A percentile compares a stretch with the other conserved stretches of the same genome.
Evolutionary conservation across 164 flowering plant genomes (phyloP).

Genomic region (Magnolia kwangsiensis): DNA sequence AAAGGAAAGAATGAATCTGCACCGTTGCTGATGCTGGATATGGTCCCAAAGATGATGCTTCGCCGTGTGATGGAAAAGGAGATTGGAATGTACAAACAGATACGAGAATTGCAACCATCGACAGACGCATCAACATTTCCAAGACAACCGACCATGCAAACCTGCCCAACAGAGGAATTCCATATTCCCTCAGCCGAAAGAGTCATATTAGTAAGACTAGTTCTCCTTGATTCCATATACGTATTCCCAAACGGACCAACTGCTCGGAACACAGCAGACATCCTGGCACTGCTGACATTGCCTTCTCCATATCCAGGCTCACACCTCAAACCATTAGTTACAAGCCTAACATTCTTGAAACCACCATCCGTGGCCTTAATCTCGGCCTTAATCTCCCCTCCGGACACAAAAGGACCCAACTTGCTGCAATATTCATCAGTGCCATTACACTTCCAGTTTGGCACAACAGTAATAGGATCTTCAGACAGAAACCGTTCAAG

Average conservation of each 20-base stretch:
- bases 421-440: conserved; percentile 56
- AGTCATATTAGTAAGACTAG: conserved; percentile 62
- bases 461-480: conserved; percentile 44
- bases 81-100: conserved; percentile 61
- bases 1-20: conserved; percentile 46
- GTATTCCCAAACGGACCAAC: conserved; percentile 41
- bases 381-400: conserved; percentile 42
- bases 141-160: conserved; percentile 89
- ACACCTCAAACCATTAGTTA: conserved; percentile 61
- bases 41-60: conserved; percentile 56
- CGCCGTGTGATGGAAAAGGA: conserved; percentile 70
- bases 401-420: conserved; percentile 61
- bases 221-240: conserved; percentile 40
- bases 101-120: conserved; percentile 50
- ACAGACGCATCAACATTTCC: conserved; percentile 32
- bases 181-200: conserved; percentile 80
- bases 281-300: conserved; percentile 35
- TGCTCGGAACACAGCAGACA: conserved; percentile 65
- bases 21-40: conserved; percentile 44
- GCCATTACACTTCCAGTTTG: conserved; percentile 80
- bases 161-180: conserved; percentile 78
- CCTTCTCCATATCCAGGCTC: conserved; percentile 22
- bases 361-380: conserved; percentile 59
- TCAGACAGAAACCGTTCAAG: conserved; percentile 37
- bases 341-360: conserved; percentile 50